These are phyloP conservation scores for Yamadazyma taylorii DNA, from an alignment of 1,139 yeast genomes.

Conservation along the genomic window DNA sequence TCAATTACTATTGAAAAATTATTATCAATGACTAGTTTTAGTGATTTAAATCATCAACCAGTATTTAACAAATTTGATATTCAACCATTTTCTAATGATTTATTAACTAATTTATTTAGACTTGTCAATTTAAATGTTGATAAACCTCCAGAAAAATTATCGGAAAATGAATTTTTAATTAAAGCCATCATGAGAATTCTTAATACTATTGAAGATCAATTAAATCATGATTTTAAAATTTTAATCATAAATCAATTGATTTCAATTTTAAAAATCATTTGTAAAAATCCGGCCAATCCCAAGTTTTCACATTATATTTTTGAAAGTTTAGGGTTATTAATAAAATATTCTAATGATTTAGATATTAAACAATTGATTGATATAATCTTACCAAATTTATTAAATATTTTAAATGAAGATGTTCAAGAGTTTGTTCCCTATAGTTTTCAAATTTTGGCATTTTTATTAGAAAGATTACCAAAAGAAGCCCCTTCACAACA, in stretches of 20 bases:
- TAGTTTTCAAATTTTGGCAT: slow-evolving; percentile 84
- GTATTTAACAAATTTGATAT: slow-evolving; percentile 76
- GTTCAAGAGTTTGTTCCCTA: slow-evolving; percentile 95
- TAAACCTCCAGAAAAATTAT: slow-evolving; percentile 79
- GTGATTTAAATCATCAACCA: slow-evolving; percentile 41
- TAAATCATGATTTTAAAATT: slow-evolving; percentile 38
- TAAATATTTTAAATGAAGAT: slow-evolving; percentile 73
- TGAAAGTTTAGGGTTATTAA: slow-evolving; percentile 79
- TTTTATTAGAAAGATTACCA: slow-evolving; percentile 66
- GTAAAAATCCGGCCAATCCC: slow-evolving; percentile 94
- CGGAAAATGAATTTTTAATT: slow-evolving; percentile 93
- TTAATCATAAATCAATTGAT: slow-evolving; percentile 66
- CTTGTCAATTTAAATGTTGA: slow-evolving; percentile 47
- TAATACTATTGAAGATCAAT: slow-evolving; percentile 67
- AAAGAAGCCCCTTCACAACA: slow-evolving; percentile 21
- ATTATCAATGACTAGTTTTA: slow-evolving; percentile 67
- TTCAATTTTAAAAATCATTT: slow-evolving; percentile 65
- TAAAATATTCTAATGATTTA: slow-evolving; percentile 45
- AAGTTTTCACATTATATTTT: slow-evolving; percentile 87
- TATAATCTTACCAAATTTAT: slow-evolving; percentile 63
- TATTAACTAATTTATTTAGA: slow-evolving; percentile 65
- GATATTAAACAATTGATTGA: slow-evolving; percentile 49
- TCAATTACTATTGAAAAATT: slow-evolving; percentile 91
- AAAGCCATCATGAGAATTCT: slow-evolving; percentile 85
- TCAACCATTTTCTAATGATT: slow-evolving; percentile 41